Conservation (phyloP, 345 rosid species). For the Salix viminalis region DNA sequence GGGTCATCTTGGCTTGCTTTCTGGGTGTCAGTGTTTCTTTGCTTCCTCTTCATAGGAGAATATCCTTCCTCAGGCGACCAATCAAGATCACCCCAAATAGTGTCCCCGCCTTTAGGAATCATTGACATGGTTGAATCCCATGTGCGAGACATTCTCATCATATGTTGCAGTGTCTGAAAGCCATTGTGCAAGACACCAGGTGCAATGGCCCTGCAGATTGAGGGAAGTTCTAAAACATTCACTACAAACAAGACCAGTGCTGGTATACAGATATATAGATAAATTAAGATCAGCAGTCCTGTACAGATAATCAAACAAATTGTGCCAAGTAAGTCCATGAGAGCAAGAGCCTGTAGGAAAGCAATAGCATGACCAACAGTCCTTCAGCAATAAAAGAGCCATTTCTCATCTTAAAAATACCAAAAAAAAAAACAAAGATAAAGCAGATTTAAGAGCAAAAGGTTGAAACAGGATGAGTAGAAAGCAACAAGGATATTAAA, state of each 20-base stretch:
- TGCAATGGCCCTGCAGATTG: slow-evolving; percentile 75
- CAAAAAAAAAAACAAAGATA: background rate
- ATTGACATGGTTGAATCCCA: slow-evolving; percentile 99
- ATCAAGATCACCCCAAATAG: slow-evolving; percentile 91
- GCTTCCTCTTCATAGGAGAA: slow-evolving; percentile 37
- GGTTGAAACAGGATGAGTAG: background rate
- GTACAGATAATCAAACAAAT: background rate
- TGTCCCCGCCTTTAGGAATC: slow-evolving; percentile 91
- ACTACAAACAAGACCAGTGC: background rate
- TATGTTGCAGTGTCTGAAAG: slow-evolving; percentile 75
- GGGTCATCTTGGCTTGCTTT: slow-evolving; percentile 19
- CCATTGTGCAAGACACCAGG: slow-evolving; percentile 76
- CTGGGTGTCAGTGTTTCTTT: slow-evolving; percentile 40
- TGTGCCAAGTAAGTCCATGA: background rate
- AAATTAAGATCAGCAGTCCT: background rate
- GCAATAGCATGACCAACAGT: background rate
- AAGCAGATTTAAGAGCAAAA: background rate
- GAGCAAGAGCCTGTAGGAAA: background rate
- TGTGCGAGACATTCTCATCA: slow-evolving; percentile 78
- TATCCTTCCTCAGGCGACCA: slow-evolving; percentile 87
- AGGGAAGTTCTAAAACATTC: background rate
- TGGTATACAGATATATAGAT: background rate
- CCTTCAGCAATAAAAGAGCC: background rate
- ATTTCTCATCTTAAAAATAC: background rate
- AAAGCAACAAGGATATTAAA: slow-evolving; percentile 2